A percentile compares a stretch with the other conserved stretches of the same genome.
Evolutionary conservation across 441 rosid genomes (phyloP).

Genomic region (Populus hybrid): DNA sequence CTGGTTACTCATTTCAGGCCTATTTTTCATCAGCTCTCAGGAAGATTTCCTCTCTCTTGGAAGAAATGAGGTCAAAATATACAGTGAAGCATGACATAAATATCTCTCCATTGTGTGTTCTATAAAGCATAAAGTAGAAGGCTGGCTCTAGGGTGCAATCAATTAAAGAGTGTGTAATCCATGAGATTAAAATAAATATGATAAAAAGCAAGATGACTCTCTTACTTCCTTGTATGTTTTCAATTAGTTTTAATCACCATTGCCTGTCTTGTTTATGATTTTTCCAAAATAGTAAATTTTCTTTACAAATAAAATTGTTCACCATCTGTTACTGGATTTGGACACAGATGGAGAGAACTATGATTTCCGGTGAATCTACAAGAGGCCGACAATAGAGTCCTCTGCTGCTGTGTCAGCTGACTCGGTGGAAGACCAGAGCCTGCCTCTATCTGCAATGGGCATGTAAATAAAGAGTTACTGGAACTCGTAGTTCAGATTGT

Average conservation of each 20-base stretch:
- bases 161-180: not conserved
- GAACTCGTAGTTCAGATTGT: not conserved
- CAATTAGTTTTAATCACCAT: not conserved
- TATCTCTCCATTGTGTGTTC: not conserved
- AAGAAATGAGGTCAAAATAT: not conserved
- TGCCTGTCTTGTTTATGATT: not conserved
- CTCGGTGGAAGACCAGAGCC: not conserved
- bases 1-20: no score
- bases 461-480: not conserved
- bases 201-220: not conserved
- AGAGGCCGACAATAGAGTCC: not conserved
- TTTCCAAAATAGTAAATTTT: not conserved
- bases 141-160: not conserved
- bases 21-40: not conserved
- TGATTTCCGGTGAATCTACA: not conserved
- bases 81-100: not conserved
- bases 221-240: not conserved
- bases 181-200: not conserved
- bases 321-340: not conserved
- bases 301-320: not conserved
- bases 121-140: not conserved
- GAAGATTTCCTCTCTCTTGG: not conserved
- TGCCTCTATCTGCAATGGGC: not conserved
- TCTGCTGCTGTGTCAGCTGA: not conserved
- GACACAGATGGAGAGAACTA: conserved; percentile 1